Conservation (phyloP, 768 basidiomycete species). For the Tricholoma matsutake region DNA sequence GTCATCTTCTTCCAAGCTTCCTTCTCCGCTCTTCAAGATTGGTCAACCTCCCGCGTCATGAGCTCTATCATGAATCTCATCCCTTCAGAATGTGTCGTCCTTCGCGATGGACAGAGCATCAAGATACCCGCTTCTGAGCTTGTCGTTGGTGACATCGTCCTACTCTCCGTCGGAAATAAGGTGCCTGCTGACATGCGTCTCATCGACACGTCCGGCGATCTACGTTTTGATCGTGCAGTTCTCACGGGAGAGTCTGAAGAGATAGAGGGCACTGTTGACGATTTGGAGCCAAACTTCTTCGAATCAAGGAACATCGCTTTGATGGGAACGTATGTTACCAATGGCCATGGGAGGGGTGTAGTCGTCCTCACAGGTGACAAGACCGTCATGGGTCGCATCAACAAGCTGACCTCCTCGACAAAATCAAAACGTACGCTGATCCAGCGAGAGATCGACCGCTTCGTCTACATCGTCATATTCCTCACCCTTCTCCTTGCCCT, state of each 20-base stretch:
- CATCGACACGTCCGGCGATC: constrained; percentile 47
- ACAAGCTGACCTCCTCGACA: constrained; percentile 47
- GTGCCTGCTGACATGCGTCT: constrained; percentile 46
- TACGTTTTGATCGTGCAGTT: constrained; percentile 51
- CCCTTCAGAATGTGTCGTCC: constrained; percentile 16
- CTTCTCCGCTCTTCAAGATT: constrained; percentile 15
- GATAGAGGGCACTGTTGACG: constrained; percentile 42
- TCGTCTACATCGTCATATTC: constrained; percentile 48
- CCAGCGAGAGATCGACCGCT: constrained; percentile 47
- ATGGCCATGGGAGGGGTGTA: constrained; percentile 39
- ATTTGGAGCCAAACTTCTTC: constrained; percentile 45
- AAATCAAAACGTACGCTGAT: constrained; percentile 46
- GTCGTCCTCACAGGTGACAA: constrained; percentile 43
- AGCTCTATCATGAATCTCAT: constrained; percentile 19
- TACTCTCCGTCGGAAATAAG: constrained; percentile 15
- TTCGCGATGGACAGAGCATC: constrained; percentile 13
- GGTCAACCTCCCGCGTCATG: constrained; percentile 18
- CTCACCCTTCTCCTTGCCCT: constrained; percentile 38
- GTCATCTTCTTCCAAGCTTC: constrained; percentile 14
- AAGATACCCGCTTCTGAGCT: constrained; percentile 14
- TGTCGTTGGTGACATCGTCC: constrained; percentile 14
- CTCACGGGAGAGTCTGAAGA: constrained; percentile 50
- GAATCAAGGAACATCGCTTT: constrained; percentile 48
- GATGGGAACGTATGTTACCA: constrained; percentile 40
- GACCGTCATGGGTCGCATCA: constrained; percentile 51